Conservation (phyloP, 2,329 filamentous ascomycete species). For the Raffaelea arxii region DNA sequence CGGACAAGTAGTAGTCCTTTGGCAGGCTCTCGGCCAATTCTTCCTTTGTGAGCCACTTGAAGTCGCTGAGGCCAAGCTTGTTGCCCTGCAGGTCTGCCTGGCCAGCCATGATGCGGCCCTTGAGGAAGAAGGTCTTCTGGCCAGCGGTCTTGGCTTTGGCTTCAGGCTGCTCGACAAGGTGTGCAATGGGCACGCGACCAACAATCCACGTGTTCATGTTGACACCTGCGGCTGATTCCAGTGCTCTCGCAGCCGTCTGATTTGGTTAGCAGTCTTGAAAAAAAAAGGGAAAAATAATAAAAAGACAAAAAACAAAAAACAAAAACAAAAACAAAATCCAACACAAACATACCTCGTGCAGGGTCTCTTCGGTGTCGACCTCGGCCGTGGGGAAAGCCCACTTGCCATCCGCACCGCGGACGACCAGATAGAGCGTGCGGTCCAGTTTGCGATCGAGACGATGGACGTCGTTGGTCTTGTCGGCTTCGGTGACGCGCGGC, state of each 20-base stretch:
- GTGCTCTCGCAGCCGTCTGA: constrained; percentile 72
- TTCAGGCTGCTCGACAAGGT: constrained; percentile 48
- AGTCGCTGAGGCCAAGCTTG: constrained; percentile 64
- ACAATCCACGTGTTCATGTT: constrained; percentile 99
- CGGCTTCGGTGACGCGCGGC: constrained; percentile 62
- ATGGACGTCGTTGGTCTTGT: constrained; percentile 61
- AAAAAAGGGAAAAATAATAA: not conserved
- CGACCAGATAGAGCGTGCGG: constrained; percentile 78
- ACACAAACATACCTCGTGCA: constrained; percentile 62
- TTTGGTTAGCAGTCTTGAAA: not conserved
- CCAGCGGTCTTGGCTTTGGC: constrained; percentile 32
- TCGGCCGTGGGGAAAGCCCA: constrained; percentile 78
- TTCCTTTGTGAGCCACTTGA: constrained; percentile 85
- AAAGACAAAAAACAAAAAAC: constrained; percentile 1
- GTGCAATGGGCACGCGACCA: constrained; percentile 78
- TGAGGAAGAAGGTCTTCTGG: constrained; percentile 90
- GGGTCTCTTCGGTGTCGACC: constrained; percentile 60
- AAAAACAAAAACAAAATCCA: not conserved
- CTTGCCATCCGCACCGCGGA: constrained; percentile 57
- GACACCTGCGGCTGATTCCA: constrained; percentile 67
- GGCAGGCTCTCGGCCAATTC: constrained; percentile 65
- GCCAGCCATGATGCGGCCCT: constrained; percentile 93
- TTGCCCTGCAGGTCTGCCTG: constrained; percentile 73
- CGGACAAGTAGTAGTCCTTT: constrained; percentile 58
- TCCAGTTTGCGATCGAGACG: constrained; percentile 66